Percentiles rank a stretch among this genome's conserved stretches.
phyloP scores from a whole-genome alignment of 768 basidiomycete genomes.

The Panaeolus cyanescens region DNA sequence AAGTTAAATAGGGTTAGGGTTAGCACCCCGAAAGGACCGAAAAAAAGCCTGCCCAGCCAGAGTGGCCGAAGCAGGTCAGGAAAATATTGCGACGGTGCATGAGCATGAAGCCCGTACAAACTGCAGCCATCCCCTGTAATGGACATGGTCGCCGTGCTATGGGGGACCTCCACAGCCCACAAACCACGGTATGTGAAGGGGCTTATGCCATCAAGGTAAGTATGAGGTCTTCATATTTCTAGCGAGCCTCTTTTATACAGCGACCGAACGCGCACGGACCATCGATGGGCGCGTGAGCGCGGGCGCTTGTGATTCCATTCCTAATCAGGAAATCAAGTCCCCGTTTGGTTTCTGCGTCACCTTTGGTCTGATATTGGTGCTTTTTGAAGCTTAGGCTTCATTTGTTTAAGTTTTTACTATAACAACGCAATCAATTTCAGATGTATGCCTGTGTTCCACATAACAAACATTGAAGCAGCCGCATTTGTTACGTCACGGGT shows the following conservation, averaged over 20 bases:
- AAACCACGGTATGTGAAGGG: constrained; percentile 57
- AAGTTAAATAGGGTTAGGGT: constrained; percentile 49
- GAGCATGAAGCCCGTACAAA: constrained; percentile 74
- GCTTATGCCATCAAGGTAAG: constrained; percentile 68
- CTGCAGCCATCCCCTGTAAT: constrained; percentile 52
- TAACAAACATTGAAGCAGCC: too few species aligned
- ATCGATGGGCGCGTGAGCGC: constrained; percentile 8
- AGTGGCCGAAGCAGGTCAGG: constrained; percentile 71
- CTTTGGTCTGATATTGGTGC: too few species aligned
- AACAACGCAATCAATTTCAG: too few species aligned
- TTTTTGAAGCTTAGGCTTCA: too few species aligned
- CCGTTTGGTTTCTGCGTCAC: too few species aligned
- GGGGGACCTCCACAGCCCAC: constrained; percentile 57
- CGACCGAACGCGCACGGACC: constrained; percentile 37
- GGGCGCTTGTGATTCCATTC: background rate
- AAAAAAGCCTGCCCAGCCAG: constrained; percentile 59
- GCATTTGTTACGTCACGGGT: too few species aligned
- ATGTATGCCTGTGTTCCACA: too few species aligned
- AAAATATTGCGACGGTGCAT: constrained; percentile 84
- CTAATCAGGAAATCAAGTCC: too few species aligned
- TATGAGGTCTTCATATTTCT: constrained; percentile 37
- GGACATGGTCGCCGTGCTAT: constrained; percentile 79
- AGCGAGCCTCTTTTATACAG: constrained; percentile 21
- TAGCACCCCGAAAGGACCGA: constrained; percentile 30
- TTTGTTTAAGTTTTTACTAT: too few species aligned